Evolutionary conservation across 176 grass and related monocot species (phyloP).

Genomic region (Rhynchospora breviuscula): DNA sequence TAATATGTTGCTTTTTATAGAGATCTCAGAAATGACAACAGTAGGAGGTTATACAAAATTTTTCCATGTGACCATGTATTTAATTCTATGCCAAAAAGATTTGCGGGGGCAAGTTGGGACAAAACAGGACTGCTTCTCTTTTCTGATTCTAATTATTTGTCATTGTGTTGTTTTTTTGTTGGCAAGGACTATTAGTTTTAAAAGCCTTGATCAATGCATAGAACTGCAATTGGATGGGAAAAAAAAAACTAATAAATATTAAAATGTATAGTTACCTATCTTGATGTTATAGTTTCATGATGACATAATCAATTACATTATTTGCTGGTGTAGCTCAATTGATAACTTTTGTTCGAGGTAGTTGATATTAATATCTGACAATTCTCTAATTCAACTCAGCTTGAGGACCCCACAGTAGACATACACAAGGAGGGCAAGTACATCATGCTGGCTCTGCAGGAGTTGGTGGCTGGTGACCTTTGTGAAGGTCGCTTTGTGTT

Average conservation of each 20-base stretch:
- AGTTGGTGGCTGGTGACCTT: constrained; percentile 78
- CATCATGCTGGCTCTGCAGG: constrained; percentile 75
- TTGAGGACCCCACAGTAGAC: constrained; percentile 63
- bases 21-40: neutral
- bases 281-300: neutral
- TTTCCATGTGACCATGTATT: neutral
- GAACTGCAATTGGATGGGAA: neutral
- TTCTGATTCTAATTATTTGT: neutral
- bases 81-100: neutral
- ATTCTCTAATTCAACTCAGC: constrained; percentile 38
- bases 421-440: constrained; percentile 94
- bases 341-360: neutral
- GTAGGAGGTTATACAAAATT: neutral
- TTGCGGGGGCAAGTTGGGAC: neutral
- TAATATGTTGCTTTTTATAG: neutral
- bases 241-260: neutral
- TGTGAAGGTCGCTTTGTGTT: constrained; percentile 97
- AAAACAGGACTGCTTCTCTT: neutral
- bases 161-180: neutral
- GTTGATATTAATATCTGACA: constrained; percentile 14
- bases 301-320: neutral
- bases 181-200: neutral
- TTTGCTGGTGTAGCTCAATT: neutral
- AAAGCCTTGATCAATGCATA: neutral
- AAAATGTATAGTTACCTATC: neutral